Evolutionary conservation across 495 filamentous ascomycete species (phyloP).

Genomic region (Usnea hakonensis): DNA sequence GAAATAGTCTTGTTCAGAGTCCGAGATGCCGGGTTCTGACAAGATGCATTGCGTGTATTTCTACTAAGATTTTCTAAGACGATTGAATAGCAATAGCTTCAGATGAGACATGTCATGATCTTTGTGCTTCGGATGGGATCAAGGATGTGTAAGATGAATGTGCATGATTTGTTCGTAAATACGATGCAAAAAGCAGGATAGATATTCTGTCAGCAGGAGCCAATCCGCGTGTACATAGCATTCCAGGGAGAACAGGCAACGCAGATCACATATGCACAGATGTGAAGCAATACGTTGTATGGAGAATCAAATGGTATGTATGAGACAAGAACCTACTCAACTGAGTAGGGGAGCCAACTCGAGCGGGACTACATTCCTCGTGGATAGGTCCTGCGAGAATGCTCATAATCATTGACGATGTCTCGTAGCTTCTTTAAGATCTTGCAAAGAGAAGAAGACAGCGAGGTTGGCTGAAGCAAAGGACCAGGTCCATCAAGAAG

Average conservation of each 20-base stretch:
- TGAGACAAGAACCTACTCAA: background rate
- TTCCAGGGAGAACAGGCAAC: background rate
- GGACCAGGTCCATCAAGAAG: no score
- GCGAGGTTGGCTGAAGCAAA: no score
- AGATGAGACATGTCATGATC: background rate
- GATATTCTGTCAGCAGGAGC: background rate
- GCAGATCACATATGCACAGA: background rate
- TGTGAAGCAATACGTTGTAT: no score
- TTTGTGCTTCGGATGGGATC: background rate
- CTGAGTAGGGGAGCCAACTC: background rate
- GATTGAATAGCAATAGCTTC: no score
- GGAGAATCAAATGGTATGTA: background rate
- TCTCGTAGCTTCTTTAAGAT: no score
- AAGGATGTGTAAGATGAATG: background rate
- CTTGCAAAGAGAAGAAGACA: no score
- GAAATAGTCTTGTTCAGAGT: background rate
- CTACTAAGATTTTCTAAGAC: no score
- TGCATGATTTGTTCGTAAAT: background rate
- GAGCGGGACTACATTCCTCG: background rate
- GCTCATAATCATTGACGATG: background rate
- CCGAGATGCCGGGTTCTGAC: background rate
- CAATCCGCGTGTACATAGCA: background rate
- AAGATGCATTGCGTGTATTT: background rate
- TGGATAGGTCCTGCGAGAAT: background rate
- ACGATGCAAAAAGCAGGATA: background rate